These are phyloP conservation scores for Xylaria sp. DNA, from an alignment of 2,329 filamentous ascomycete species.

Conservation along the genomic window DNA sequence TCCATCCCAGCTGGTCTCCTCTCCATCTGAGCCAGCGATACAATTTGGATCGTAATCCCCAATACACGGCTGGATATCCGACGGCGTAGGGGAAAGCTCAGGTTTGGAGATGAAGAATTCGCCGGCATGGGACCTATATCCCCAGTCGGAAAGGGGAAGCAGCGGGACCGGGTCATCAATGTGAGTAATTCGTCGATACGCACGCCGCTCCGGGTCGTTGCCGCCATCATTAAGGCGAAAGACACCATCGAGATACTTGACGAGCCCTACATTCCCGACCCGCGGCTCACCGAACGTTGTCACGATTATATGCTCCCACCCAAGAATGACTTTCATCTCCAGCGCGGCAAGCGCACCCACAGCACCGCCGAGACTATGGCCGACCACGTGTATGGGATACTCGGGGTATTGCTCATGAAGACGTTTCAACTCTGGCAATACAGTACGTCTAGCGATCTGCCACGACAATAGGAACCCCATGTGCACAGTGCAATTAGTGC, in stretches of 20 bases:
- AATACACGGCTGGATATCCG: constrained; percentile 76
- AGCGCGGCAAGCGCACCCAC: constrained; percentile 88
- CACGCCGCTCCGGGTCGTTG: constrained; percentile 50
- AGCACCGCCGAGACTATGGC: constrained; percentile 92
- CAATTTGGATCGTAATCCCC: constrained; percentile 79
- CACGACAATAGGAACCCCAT: constrained; percentile 89
- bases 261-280: constrained; percentile 68
- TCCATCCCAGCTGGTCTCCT: constrained; percentile 39
- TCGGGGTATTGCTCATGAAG: constrained; percentile 71
- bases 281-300: constrained; percentile 95
- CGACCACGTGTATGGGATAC: constrained; percentile 82
- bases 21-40: constrained; percentile 69
- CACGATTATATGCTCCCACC: constrained; percentile 77
- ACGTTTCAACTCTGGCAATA: constrained; percentile 74
- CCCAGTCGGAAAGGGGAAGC: constrained; percentile 88
- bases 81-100: constrained; percentile 72
- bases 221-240: constrained; percentile 58
- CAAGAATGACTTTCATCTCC: constrained; percentile 78
- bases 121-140: constrained; percentile 83
- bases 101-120: constrained; percentile 86
- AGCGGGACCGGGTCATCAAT: constrained; percentile 87
- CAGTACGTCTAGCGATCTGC: constrained; percentile 75
- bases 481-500: constrained; percentile 91
- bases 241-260: constrained; percentile 64
- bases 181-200: constrained; percentile 86